Base-by-base conservation (phyloP, 352 stramenopile species). In the Phytophthora palmivora region DNA sequence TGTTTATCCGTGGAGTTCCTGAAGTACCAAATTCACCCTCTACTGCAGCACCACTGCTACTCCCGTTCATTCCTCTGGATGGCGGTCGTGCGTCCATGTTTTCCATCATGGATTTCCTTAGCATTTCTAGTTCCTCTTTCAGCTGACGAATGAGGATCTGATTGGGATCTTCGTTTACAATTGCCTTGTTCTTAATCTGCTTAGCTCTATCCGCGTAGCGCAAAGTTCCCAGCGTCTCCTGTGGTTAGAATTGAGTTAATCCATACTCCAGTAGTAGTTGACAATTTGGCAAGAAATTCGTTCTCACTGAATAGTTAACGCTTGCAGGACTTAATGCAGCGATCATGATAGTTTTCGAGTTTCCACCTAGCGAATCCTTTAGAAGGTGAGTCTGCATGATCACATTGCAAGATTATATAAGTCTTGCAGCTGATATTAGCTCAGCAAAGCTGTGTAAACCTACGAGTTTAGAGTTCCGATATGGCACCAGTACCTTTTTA, bases 301-400 rank as follows among this genome's bases (percentile, higher is more conserved):
- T 33, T 38, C 48, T 24, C 49, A 91, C 84, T 18, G 82, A 94
- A 45, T 95, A 96, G 51, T 97, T 97, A 4, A 96, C 79, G 26
- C 83, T 91, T 0, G 85, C 88, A 49, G 91, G 91, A 54, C 88
- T 95, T 26, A 97, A 64, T 14, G 89, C 88, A 32, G 90, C 89
- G 41, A 97, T 96, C 89, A 96, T 96, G 30, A 97, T 95, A 15
- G 89, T 95, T 56, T 96, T 98, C 2, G 87, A 91, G 56, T 96
- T 96, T 26, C 87, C 89, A 37, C 89, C 89, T 1, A 97, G 70
- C 0, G 87, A 95, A 60, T 94, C 85, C 53, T 94, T 94, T 21
- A 95, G 75, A 30, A 95, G 51, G 53, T 94, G 87, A 3, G 89
- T 97, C 71, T 93, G 19, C 24, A 51, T 37, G 6, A 54, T 19